Conservation (phyloP, 352 stramenopile genomes). For the Globisporangium splendens region DNA sequence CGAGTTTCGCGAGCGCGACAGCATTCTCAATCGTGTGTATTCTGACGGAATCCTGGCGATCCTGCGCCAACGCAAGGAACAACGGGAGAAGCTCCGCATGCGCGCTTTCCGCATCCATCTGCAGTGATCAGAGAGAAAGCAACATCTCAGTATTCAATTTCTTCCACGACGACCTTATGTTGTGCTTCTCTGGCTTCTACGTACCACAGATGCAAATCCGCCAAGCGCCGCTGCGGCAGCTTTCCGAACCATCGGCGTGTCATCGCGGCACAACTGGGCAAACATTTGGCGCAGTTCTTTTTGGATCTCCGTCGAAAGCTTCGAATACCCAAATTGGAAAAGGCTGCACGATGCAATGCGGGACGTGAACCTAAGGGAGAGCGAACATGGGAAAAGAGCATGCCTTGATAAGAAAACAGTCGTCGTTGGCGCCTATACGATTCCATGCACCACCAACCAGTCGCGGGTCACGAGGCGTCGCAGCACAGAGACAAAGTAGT, state of each 20-base stretch:
- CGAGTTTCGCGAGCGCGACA: conserved; percentile 90
- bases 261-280: conserved; percentile 92
- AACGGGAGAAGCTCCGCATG: conserved; percentile 78
- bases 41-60: conserved; percentile 96
- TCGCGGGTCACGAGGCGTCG: conserved; percentile 92
- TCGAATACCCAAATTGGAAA: conserved; percentile 71
- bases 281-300: conserved; percentile 90
- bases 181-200: not conserved
- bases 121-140: not conserved
- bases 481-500: conserved; percentile 93
- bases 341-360: conserved; percentile 83
- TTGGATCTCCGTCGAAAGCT: conserved; percentile 56
- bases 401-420: not conserved
- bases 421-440: too few species aligned
- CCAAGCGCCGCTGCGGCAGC: conserved; percentile 88
- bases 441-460: conserved; percentile 57
- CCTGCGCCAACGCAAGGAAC: conserved; percentile 79
- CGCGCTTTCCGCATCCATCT: conserved; percentile 65
- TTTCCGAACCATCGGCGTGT: conserved; percentile 97
- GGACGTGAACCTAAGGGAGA: conserved; percentile 61
- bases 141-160: not conserved
- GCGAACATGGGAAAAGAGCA: not conserved
- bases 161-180: not conserved
- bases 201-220: conserved; percentile 70
- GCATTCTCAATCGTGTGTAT: conserved; percentile 98